phyloP scores from a whole-genome alignment of 1,284 basidiomycete species.

The Heliocybe sulcata region DNA sequence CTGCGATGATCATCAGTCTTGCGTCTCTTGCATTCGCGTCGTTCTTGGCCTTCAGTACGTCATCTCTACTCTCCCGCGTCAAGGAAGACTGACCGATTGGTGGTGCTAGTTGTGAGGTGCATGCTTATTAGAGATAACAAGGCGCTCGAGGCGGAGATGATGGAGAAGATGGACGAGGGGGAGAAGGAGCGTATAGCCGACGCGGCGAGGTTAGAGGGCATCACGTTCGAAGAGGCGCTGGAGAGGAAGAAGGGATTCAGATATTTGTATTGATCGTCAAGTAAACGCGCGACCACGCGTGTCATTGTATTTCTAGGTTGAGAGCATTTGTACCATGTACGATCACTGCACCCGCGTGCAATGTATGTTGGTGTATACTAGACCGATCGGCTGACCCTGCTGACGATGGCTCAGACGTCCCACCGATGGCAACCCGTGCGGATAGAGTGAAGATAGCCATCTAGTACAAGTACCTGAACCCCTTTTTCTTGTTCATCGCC shows the following conservation, averaged over 20 bases:
- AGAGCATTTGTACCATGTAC: background rate
- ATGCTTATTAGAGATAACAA: constrained; percentile 28
- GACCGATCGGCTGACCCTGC: too few relatives aligned
- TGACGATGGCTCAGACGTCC: background rate
- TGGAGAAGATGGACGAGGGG: constrained; percentile 21
- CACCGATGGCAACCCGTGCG: too few relatives aligned
- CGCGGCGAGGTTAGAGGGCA: constrained; percentile 27
- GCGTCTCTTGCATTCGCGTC: constrained; percentile 20
- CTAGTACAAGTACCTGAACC: constrained; percentile 12
- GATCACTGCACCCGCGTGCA: background rate
- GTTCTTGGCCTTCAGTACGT: constrained; percentile 21
- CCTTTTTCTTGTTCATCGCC: constrained; percentile 8
- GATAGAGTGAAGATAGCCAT: background rate
- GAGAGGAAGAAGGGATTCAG: constrained; percentile 31
- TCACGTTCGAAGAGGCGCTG: constrained; percentile 28
- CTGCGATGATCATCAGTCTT: constrained; percentile 30
- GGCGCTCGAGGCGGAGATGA: constrained; percentile 25
- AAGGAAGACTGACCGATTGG: constrained; percentile 7
- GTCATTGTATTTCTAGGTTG: background rate
- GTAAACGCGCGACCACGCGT: background rate
- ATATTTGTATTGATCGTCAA: constrained; percentile 25
- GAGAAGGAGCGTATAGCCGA: constrained; percentile 27
- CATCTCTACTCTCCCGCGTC: constrained; percentile 2
- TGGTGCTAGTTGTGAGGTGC: constrained; percentile 22
- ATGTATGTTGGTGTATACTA: too few relatives aligned